Base-by-base conservation (phyloP, 352 stramenopile genomes). In the Globisporangium heterothallicum region DNA sequence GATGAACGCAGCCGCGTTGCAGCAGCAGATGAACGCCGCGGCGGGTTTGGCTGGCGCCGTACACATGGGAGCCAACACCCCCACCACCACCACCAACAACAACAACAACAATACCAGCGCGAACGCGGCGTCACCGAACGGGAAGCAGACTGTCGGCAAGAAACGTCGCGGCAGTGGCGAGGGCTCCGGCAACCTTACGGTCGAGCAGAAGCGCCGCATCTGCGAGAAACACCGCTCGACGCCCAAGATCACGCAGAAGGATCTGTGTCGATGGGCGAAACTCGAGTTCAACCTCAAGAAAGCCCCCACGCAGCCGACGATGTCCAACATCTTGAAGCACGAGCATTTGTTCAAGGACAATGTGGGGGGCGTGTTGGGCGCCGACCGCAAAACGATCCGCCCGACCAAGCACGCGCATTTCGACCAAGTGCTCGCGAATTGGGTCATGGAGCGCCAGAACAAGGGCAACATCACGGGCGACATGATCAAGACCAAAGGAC, bases 391-490 rank as follows among this genome's bases (percentile, higher is more conserved):
- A 71, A 94, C 80, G n/a, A 88, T 92, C 35, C 80, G 80, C 7
- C 77, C 77, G 13, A 88, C 77, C 34, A 74, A 78, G 24, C 74
- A 88, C 54, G 72, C 78, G 44, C 75, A 88, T 34, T 88, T 92
- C 55, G 80, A 92, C 71, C 77, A 89, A 57, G 83, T 90, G 60
- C 68, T 94, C 43, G 80, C 80, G 46, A 92, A 92, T 61, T 94
- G 83, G 83, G 80, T 94, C 77, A 88, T 92, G 74, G 83, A 94
- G 54, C 77, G 83, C 42, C 83, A 94, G 69, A 88, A 88, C 68
- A 90, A 92, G 58, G 74, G 76, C 59, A 92, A 85, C 63, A 88
- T 94, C 59, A 92, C 83, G n/a, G 83, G 83, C 27, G 83, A 94
- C 56, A 88, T 90, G 73, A 91, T 94, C 69, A 92, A 92, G 66